phyloP scores from a whole-genome alignment of 148 eudicot species.

The Rhododendron molle region DNA sequence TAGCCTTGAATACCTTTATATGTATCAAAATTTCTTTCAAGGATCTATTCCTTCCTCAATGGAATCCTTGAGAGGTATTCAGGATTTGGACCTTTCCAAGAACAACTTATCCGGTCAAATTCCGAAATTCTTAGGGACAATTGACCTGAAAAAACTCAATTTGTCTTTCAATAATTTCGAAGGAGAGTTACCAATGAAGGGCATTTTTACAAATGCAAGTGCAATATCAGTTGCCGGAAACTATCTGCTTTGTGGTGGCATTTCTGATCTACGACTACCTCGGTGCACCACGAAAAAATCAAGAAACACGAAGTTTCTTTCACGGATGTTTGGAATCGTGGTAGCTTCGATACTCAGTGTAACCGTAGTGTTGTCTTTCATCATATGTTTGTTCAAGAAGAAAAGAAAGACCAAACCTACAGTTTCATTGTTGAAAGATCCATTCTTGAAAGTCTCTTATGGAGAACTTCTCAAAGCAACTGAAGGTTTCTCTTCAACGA shows the following conservation, averaged over 20 bases:
- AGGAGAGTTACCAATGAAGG: too few relatives aligned
- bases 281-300: too few relatives aligned
- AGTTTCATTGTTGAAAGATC: too few relatives aligned
- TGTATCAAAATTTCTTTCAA: not conserved
- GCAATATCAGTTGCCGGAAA: too few relatives aligned
- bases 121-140: not conserved
- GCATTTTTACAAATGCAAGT: too few relatives aligned
- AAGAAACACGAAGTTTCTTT: not conserved
- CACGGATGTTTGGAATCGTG: not conserved
- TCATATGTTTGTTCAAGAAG: not conserved
- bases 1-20: not conserved
- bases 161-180: too few relatives aligned
- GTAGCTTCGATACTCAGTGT: not conserved
- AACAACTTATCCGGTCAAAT: too few relatives aligned
- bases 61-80: not conserved
- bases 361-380: too few relatives aligned
- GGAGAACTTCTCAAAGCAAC: not conserved
- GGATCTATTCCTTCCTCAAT: slow-evolving; percentile 6
- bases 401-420: not conserved
- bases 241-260: too few relatives aligned
- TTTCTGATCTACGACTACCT: too few relatives aligned
- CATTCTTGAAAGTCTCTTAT: too few relatives aligned
- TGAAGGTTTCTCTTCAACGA: not conserved
- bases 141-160: not conserved
- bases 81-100: not conserved